Base-by-base conservation (phyloP, 192 early-diverging fungal genomes). In the Lunasporangiospora selenospora region DNA sequence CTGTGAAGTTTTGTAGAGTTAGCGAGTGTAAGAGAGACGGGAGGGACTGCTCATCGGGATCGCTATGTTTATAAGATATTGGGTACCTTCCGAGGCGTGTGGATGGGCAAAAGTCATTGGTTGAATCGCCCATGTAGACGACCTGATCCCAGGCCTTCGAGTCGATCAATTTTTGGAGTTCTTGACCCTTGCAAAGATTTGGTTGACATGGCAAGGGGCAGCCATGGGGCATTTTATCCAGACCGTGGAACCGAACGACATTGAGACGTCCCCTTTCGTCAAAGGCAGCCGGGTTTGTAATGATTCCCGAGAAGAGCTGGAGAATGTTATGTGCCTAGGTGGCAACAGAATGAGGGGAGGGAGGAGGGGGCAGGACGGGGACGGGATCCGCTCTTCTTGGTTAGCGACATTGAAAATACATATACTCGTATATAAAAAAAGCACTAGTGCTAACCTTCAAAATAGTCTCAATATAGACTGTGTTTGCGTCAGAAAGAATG, bases 401-500 rank as follows among this genome's bases (percentile, higher is more conserved):
- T 27, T 34, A 13, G 12, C 21, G 9, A 16, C 4, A 16, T 33
- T 24, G 31, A 7, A 9, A 16, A 8, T 23, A 30, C 18, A 29
- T 18, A 32, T 15, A 32, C 7, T 1, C 18, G 9, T 3, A 18
- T 12, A 52, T n/a, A 18, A 16, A 26, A 52, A 46, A 18, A 10
- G 4, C 16, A 5, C 33, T 31, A 36, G 24, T 26, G 4, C 42
- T 34, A 77, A 87, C 87, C 76, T 84, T 60, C 29, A 88, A 71
- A 32, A 89, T 84, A 12, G 65, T 78, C 1, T 88, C 77, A 32
- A 89, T 89, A 47, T 77, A 83, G 21, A 85, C 48, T 15, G 80
- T 79, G 53, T 89, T 89, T 18, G 87, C 79, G 59, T 89, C 88
- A 1, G 88, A 89, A 27, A 87, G 37, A 37, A 89, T 84, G 30